A percentile compares a stretch with the other conserved stretches of the same genome.
Conservation (phyloP, 179 eudicot genomes). For the Silene vulgaris region DNA sequence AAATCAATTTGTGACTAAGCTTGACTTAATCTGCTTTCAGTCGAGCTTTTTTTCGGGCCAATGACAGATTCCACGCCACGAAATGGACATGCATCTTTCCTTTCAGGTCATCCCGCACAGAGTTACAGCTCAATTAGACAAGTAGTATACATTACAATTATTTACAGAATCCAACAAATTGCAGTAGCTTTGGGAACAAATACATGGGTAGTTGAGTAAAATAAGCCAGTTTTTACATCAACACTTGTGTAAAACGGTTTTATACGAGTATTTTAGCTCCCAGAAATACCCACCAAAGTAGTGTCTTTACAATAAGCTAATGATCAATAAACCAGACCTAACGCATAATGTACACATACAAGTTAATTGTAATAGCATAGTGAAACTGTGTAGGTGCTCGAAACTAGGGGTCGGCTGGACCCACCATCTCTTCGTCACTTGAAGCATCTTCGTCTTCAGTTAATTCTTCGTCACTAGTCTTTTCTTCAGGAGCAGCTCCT, state of each 20-base stretch:
- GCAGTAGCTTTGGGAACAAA: constrained; percentile 6
- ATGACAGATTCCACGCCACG: too few relatives aligned
- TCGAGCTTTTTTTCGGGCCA: too few relatives aligned
- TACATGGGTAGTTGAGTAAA: not conserved
- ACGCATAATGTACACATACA: constrained; percentile 44
- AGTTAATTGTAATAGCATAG: constrained; percentile 9
- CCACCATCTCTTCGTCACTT: constrained; percentile 69
- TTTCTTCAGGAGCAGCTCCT: constrained; percentile 62
- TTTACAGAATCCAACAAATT: constrained; percentile 27
- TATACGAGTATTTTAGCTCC: not conserved
- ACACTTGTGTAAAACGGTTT: too few relatives aligned
- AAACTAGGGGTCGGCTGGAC: constrained; percentile 67
- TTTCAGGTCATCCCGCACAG: too few relatives aligned
- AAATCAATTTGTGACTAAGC: too few relatives aligned
- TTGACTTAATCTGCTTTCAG: too few relatives aligned
- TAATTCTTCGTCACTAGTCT: constrained; percentile 69
- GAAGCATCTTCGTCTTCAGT: constrained; percentile 78
- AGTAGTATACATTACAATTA: constrained; percentile 22
- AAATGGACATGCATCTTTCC: too few relatives aligned
- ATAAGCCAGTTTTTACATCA: too few relatives aligned
- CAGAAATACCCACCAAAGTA: constrained; percentile 19
- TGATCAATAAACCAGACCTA: constrained; percentile 26
- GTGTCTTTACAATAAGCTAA: constrained; percentile 29
- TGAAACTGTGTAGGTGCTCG: not conserved
- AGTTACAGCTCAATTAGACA: constrained; percentile 5